phyloP scores from a whole-genome alignment of 371 early-diverging fungal species.

The Saksenaea vasiformis region DNA sequence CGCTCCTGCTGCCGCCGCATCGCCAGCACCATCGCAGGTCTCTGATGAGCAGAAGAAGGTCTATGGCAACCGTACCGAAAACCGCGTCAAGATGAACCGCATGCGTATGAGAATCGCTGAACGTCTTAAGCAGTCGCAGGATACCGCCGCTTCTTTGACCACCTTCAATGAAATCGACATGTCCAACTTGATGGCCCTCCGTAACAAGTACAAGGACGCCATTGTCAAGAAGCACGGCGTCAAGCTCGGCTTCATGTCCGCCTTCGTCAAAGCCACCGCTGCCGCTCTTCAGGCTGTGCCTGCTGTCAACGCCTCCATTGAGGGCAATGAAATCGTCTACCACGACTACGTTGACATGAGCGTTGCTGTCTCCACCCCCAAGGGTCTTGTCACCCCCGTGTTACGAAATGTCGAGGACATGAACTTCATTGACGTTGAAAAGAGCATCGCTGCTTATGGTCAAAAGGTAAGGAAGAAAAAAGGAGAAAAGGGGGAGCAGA shows the following conservation, averaged over 20 bases:
- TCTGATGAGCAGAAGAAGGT: slow-evolving; percentile 19
- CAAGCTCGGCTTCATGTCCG: slow-evolving; percentile 98
- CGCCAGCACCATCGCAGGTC: slow-evolving; percentile 18
- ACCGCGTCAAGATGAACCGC: slow-evolving; percentile 93
- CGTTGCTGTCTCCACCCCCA: slow-evolving; percentile 97
- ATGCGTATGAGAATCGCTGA: slow-evolving; percentile 95
- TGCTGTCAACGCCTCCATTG: slow-evolving; percentile 92
- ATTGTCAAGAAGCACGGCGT: slow-evolving; percentile 93
- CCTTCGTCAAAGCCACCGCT: slow-evolving; percentile 91
- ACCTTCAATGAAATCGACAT: slow-evolving; percentile 99
- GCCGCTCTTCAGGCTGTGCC: slow-evolving; percentile 86
- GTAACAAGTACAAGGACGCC: slow-evolving; percentile 91
- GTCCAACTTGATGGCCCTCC: slow-evolving; percentile 88
- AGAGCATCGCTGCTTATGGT: slow-evolving; percentile 86
- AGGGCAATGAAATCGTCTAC: slow-evolving; percentile 85
- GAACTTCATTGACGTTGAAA: slow-evolving; percentile 88
- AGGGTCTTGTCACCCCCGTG: slow-evolving; percentile 97
- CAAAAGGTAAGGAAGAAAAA: slow-evolving; percentile 61
- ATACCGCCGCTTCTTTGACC: slow-evolving; percentile 94
- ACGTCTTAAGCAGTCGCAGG: slow-evolving; percentile 96
- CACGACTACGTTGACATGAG: slow-evolving; percentile 94
- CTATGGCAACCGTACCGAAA: slow-evolving; percentile 58
- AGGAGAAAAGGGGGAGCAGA: neutral
- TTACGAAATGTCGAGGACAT: slow-evolving; percentile 89
- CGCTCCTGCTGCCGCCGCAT: slow-evolving; percentile 19